Evolutionary conservation across 1,139 yeast genomes (phyloP), one percentile per base, ranked within the genome.

Genomic region (Magnusiomyces paraingens): DNA sequence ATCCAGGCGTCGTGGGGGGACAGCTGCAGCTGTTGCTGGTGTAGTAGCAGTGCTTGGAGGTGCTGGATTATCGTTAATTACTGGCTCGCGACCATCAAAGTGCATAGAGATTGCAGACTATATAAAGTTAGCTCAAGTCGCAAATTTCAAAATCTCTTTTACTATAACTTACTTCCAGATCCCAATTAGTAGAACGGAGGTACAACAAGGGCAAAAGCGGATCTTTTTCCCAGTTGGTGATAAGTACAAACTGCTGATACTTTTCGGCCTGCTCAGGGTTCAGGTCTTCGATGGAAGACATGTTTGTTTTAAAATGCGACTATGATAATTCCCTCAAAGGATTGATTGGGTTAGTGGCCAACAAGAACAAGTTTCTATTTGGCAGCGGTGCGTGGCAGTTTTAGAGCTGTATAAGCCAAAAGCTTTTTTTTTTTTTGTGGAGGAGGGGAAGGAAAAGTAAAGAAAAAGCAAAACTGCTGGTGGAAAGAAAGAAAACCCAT

Each of bases 91-190:
- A 12, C 67, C 66, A 45, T 67, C 71, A 48, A 67, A 64, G 53
- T 66, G 66, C 22, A 65, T 57, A 36, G 61, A 55, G 12, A 67
- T 64, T 6, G 71, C 71, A 39, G 59, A 56, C 58, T 57, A 45
- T 39, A 41, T 42, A 41, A 18, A 18, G 43, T 43, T 50, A 35
- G 20, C 2, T 10, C 22, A 18, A 17, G 17, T 22, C 4, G 10
- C 21, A 40, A 39, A 18, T 21, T 4, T 26, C 10, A 2, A 6
- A 43, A 11, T 20, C 8, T 26, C 8, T 26, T 26, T 26, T 26
- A 5, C 32, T 26, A 26, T 26, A 20, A 46, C 55, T 32, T 41
- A 55, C 57, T 50, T 66, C 70, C 14, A 68, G 59, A 52, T 66
- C 62, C 70, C 71, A 66, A 38, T 61, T 59, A 3, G 64, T 54